These are phyloP conservation scores for Spergularia bocconei DNA, from an alignment of 148 eudicot genomes.

Conservation along the genomic window DNA sequence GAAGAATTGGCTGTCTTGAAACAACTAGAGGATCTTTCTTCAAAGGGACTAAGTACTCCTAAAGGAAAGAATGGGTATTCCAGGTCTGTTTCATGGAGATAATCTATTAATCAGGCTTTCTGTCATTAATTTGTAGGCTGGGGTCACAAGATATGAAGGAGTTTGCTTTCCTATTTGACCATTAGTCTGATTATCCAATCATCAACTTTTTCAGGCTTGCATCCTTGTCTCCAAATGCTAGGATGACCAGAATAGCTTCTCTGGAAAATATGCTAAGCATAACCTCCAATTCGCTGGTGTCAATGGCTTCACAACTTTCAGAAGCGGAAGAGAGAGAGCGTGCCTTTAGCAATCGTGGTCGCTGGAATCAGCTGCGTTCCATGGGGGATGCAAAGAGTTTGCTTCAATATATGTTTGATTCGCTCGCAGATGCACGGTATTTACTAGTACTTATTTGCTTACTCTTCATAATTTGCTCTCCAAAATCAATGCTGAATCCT, in stretches of 20 bases:
- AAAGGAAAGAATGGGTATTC: conserved; percentile 85
- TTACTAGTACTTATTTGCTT: conserved; percentile 22
- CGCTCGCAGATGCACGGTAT: conserved; percentile 81
- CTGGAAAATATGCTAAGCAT: conserved; percentile 89
- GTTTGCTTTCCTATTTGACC: conserved; percentile 9
- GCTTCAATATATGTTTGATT: conserved; percentile 88
- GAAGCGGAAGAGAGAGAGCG: conserved; percentile 99
- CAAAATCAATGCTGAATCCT: neutral
- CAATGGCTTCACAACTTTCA: conserved; percentile 99
- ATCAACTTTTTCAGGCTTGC: conserved; percentile 51
- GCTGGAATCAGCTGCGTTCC: conserved; percentile 90
- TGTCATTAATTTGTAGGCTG: neutral
- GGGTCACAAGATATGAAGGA: neutral
- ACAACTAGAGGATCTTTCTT: conserved; percentile 84
- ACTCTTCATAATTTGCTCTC: neutral
- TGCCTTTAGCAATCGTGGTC: conserved; percentile 70
- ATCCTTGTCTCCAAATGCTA: conserved; percentile 85
- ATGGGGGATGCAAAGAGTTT: conserved; percentile 93
- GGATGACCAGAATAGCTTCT: conserved; percentile 94
- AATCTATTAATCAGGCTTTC: neutral
- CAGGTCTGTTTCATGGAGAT: conserved; percentile 44
- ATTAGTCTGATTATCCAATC: conserved; percentile 15
- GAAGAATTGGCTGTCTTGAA: conserved; percentile 92
- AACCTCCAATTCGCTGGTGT: conserved; percentile 90
- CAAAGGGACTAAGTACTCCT: conserved; percentile 89